Evolutionary conservation across 306 rosid genomes (phyloP).

Genomic region (Rubus idaeus): DNA sequence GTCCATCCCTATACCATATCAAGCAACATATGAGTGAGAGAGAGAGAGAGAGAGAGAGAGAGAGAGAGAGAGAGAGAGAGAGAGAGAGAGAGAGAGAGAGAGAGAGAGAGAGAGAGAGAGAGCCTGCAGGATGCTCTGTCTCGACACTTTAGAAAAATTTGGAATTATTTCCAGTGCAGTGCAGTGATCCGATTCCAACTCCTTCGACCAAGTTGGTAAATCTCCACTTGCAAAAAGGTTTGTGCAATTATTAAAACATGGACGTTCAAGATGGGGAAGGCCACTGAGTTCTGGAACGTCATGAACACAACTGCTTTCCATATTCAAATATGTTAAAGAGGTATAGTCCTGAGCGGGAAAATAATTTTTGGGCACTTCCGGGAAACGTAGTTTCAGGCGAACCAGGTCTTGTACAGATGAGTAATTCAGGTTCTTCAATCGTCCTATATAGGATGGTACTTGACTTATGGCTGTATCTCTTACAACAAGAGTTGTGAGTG

Average conservation of each 20-base stretch:
- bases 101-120: no score
- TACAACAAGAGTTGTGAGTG: slow-evolving; percentile 35
- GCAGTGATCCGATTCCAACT: not conserved
- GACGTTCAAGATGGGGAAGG: not conserved
- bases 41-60: slow-evolving; percentile 11
- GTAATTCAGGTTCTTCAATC: slow-evolving; percentile 25
- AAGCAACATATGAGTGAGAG: not conserved
- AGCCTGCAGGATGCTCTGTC: slow-evolving; percentile 12
- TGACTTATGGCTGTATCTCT: slow-evolving; percentile 31
- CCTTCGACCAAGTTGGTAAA: slow-evolving; percentile 9
- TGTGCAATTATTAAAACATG: not conserved
- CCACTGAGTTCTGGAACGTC: slow-evolving; percentile 2
- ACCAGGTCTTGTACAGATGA: slow-evolving; percentile 26
- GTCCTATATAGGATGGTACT: slow-evolving; percentile 29
- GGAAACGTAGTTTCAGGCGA: no score
- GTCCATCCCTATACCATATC: slow-evolving; percentile 23
- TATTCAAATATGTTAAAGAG: not conserved
- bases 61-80: slow-evolving; percentile 2
- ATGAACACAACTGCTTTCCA: not conserved
- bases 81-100: no score
- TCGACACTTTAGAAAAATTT: not conserved
- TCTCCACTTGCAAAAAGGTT: not conserved
- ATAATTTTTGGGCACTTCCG: no score
- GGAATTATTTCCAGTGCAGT: slow-evolving; percentile 10
- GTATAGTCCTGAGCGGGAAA: no score